Conservation (phyloP, 495 filamentous ascomycete species). For the Neurospora sp. region DNA sequence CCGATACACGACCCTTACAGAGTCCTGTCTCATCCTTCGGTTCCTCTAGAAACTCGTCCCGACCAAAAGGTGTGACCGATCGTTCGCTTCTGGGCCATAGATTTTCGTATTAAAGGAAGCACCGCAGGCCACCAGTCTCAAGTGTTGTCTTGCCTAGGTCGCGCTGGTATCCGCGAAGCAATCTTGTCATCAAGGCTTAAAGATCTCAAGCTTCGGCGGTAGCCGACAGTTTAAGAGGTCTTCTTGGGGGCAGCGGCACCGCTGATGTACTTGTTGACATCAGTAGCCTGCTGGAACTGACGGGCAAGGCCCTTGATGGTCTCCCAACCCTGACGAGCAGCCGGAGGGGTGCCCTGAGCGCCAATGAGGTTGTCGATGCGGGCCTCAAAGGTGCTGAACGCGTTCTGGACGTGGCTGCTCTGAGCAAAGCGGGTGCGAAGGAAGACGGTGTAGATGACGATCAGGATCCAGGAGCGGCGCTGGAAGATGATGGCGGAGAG, state of each 20-base stretch:
- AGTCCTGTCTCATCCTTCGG: background rate
- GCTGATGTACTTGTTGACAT: constrained; percentile 58
- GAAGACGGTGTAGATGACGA: constrained; percentile 81
- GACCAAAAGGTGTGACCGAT: background rate
- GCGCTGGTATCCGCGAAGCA: constrained; percentile 4
- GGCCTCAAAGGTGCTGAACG: constrained; percentile 60
- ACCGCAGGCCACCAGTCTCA: background rate
- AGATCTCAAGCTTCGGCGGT: background rate
- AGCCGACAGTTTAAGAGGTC: constrained; percentile 24
- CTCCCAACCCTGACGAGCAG: constrained; percentile 74
- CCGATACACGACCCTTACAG: background rate
- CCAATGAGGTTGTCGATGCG: constrained; percentile 71
- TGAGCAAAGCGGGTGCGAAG: constrained; percentile 83
- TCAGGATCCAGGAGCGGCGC: constrained; percentile 80
- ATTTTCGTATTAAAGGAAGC: background rate
- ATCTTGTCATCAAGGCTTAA: constrained; percentile 2
- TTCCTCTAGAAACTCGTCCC: background rate
- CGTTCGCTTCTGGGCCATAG: background rate
- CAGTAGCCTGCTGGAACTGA: constrained; percentile 70
- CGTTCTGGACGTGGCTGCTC: constrained; percentile 80
- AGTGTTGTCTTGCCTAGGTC: constrained; percentile 3
- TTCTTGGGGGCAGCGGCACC: constrained; percentile 45
- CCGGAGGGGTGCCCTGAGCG: constrained; percentile 79
- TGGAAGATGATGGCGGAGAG: constrained; percentile 72
- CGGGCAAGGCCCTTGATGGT: constrained; percentile 59